Percentiles rank a stretch among this genome's conserved stretches.
Conservation (phyloP, 805 yeast species). For the Kluyveromyces wickerhamii region DNA sequence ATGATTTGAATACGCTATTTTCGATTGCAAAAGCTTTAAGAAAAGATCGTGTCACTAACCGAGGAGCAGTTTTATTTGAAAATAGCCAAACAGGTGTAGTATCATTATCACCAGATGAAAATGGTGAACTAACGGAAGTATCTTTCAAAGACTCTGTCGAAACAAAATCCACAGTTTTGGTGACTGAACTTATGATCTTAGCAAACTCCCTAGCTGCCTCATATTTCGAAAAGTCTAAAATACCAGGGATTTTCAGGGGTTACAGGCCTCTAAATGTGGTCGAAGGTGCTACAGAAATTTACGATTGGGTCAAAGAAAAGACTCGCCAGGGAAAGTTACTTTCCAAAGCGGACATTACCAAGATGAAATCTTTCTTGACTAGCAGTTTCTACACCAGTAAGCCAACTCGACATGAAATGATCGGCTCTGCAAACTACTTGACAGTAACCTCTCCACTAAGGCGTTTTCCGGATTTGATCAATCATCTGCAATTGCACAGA, state of each 20-base stretch:
- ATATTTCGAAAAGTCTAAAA: slow-evolving; percentile 35
- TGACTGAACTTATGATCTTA: slow-evolving; percentile 76
- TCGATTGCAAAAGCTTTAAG: slow-evolving; percentile 17
- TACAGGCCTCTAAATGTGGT: slow-evolving; percentile 30
- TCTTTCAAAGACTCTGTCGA: slow-evolving; percentile 20
- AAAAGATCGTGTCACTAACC: slow-evolving; percentile 22
- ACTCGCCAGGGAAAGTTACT: slow-evolving; percentile 19
- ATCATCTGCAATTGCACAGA: slow-evolving; percentile 68
- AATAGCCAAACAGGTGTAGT: slow-evolving; percentile 26
- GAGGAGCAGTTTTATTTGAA: slow-evolving; percentile 37
- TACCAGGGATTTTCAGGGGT: slow-evolving; percentile 41
- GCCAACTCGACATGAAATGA: slow-evolving; percentile 47
- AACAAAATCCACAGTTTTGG: slow-evolving; percentile 52
- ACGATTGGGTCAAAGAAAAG: slow-evolving; percentile 18
- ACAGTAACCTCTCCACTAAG: slow-evolving; percentile 87
- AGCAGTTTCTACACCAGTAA: slow-evolving; percentile 43
- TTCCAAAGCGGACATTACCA: slow-evolving; percentile 35
- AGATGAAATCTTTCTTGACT: slow-evolving; percentile 39
- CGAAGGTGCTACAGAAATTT: slow-evolving; percentile 20
- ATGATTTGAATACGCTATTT: slow-evolving; percentile 33
- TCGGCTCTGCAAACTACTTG: slow-evolving; percentile 56
- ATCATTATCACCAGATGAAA: slow-evolving; percentile 10
- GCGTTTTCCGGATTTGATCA: slow-evolving; percentile 69
- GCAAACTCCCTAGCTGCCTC: slow-evolving; percentile 59
- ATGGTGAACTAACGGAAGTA: slow-evolving; percentile 9